A percentile compares a stretch with the other conserved stretches of the same genome.
Conservation (phyloP, 192 early-diverging fungal species). For the Coemansia sp. region DNA sequence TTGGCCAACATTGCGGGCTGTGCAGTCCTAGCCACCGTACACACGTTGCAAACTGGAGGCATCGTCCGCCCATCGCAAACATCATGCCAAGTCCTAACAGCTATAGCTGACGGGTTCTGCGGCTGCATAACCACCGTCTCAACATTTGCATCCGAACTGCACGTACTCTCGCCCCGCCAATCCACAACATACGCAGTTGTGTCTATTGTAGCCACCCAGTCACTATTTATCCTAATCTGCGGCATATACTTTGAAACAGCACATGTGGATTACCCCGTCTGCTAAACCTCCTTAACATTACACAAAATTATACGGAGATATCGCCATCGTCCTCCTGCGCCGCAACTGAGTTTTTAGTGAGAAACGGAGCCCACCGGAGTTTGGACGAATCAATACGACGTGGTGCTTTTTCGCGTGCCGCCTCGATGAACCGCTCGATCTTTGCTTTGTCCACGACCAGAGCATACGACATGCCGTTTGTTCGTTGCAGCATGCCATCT, state of each 20-base stretch:
- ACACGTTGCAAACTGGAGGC: conserved; percentile 37
- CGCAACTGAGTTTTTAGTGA: conserved; percentile 38
- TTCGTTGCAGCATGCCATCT: conserved; percentile 46
- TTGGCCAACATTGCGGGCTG: conserved; percentile 44
- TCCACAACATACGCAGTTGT: conserved; percentile 23
- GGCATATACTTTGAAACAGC: conserved; percentile 51
- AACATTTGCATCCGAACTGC: conserved; percentile 37
- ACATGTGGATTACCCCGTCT: conserved; percentile 16
- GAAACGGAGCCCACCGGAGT: conserved; percentile 70
- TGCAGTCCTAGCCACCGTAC: conserved; percentile 22
- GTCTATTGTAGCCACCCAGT: conserved; percentile 39
- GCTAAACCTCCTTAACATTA: conserved; percentile 11
- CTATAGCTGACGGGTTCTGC: conserved; percentile 60
- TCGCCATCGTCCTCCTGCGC: conserved; percentile 4
- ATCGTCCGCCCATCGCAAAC: conserved; percentile 35
- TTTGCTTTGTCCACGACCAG: conserved; percentile 54
- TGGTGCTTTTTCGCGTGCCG: conserved; percentile 56
- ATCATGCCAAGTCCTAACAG: conserved; percentile 43
- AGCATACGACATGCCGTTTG: conserved; percentile 35
- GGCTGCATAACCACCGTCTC: conserved; percentile 73
- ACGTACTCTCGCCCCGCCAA: conserved; percentile 15
- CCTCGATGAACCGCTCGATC: conserved; percentile 50
- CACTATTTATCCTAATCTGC: conserved; percentile 34
- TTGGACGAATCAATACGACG: conserved; percentile 59
- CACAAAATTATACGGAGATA: conserved; percentile 5